phyloP scores from a whole-genome alignment of 768 basidiomycete species.

The Hirschioporus abietinus region DNA sequence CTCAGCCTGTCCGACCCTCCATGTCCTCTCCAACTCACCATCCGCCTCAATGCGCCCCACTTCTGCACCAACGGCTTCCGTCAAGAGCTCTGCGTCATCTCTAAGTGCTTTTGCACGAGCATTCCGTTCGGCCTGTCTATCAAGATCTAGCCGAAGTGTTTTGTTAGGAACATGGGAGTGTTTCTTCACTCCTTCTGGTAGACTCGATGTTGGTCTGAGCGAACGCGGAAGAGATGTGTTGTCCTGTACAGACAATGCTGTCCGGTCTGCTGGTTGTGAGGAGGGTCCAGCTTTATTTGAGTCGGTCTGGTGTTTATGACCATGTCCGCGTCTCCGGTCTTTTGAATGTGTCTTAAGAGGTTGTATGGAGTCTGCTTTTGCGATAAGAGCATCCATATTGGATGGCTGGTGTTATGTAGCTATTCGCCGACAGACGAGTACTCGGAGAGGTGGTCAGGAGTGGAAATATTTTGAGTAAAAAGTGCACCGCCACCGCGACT shows the following conservation, averaged over 20 bases:
- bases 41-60: constrained; percentile 72
- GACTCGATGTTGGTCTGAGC: constrained; percentile 45
- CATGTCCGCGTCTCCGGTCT: background rate
- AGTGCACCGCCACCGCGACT: background rate
- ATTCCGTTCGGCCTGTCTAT: constrained; percentile 54
- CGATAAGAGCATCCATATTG: constrained; percentile 67
- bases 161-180: constrained; percentile 66
- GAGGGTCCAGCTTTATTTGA: constrained; percentile 6
- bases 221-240: constrained; percentile 66
- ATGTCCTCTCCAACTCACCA: constrained; percentile 80
- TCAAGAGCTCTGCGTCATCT: constrained; percentile 68
- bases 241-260: constrained; percentile 49
- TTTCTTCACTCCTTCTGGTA: constrained; percentile 40
- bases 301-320: background rate
- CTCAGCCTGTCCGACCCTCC: constrained; percentile 81
- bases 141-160: constrained; percentile 68
- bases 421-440: too few species aligned
- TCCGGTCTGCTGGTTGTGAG: constrained; percentile 36
- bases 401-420: too few species aligned
- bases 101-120: constrained; percentile 56
- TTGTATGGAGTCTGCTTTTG: constrained; percentile 57
- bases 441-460: background rate
- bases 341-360: constrained; percentile 34
- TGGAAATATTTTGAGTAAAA: background rate
- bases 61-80: constrained; percentile 44